Base-by-base conservation (phyloP, 306 rosid species). In the Glycine tomentella region DNA sequence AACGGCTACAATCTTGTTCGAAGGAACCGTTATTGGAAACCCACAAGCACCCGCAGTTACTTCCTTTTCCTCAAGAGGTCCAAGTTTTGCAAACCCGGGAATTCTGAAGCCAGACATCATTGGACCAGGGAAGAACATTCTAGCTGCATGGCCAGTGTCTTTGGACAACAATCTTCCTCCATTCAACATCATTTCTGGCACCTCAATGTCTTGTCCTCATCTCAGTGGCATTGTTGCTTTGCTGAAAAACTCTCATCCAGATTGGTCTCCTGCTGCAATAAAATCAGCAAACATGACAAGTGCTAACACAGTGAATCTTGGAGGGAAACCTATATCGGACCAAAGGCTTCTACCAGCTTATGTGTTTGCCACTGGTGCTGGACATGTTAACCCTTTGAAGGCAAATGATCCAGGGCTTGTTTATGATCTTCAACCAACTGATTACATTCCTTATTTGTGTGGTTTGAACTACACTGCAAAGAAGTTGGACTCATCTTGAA, bases 221-320 rank as follows among this genome's bases (percentile, higher is more conserved):
- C 84, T 90, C 6, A 77, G 87, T 46, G 90, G 97, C 56, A 73
- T 87, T 10, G 94, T 91, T 0, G 88, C 92, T 57, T 10, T 90
- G 84, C 81, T 92, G 67, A 86, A 76, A 75, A 87, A 82, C 77
- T 81, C 92, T 10, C 92, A 88, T 83, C 91, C 90, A 20, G 86
- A 88, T 16, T 92, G 91, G 97, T 88, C 92, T 3, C 94, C 88
- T 0, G 94, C 92, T 9, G 88, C 88, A 7, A 84, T 90, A 68
- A 92, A 90, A 14, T 92, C 91, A 20, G 88, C 92, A 5, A 86
- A 83, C 63, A 81, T 88, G 87, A 88, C 89, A 33, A 83, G 76
- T 8, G 89, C 87, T 9, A 4, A 25, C 17, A 1, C 3, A 2
- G 20, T 74, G 2, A 86, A 86, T 10, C 81, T 83, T 45, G 76